phyloP scores from a whole-genome alignment of 2,329 filamentous ascomycete genomes.

The Teratosphaeria destructans region DNA sequence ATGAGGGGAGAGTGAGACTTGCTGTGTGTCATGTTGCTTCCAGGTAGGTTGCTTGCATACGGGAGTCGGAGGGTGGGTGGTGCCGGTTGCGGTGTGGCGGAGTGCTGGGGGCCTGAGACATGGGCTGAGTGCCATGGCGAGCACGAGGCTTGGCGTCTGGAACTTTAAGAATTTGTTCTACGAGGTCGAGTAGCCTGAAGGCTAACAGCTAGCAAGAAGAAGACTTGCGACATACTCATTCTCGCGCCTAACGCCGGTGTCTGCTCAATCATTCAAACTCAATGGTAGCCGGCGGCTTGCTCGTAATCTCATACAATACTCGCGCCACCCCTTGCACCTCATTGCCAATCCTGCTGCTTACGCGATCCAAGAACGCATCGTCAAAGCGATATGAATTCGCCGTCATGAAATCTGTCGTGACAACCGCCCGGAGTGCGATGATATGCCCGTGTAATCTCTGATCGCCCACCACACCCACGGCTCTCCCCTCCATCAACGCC shows the following conservation, averaged over 20 bases:
- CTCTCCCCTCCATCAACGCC: slow-evolving; percentile 54
- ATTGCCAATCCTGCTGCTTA: slow-evolving; percentile 61
- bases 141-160: too few species aligned
- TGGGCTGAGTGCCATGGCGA: too few species aligned
- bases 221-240: neutral
- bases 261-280: slow-evolving; percentile 53
- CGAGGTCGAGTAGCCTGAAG: too few species aligned
- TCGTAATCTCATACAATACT: slow-evolving; percentile 60
- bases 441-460: slow-evolving; percentile 56
- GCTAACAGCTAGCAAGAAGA: neutral
- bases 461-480: slow-evolving; percentile 61
- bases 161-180: too few species aligned
- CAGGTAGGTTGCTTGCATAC: too few species aligned
- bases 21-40: too few species aligned
- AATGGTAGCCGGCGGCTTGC: slow-evolving; percentile 62
- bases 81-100: too few species aligned
- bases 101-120: too few species aligned
- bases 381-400: slow-evolving; percentile 60
- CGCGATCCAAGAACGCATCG: slow-evolving; percentile 51
- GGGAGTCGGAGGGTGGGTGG: too few species aligned
- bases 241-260: neutral
- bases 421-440: slow-evolving; percentile 51
- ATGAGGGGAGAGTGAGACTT: too few species aligned
- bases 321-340: slow-evolving; percentile 63
- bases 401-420: slow-evolving; percentile 63